phyloP scores from a whole-genome alignment of 2,329 filamentous ascomycete genomes.

The Aspergillus sergii region DNA sequence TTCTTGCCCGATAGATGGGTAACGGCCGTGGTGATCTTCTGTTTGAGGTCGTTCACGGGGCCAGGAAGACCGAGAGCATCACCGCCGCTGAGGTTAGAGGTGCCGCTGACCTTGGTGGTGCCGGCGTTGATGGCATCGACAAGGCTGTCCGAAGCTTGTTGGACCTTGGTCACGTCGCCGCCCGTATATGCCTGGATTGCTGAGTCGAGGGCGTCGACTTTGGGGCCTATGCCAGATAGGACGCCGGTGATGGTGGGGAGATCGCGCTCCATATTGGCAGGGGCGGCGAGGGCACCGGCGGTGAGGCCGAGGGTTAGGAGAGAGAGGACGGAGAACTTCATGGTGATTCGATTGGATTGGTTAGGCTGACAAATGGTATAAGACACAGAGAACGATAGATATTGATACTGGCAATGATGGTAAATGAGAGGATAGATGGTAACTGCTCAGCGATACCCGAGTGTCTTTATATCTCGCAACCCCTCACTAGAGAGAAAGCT shows the following conservation, averaged over 20 bases:
- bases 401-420: no score
- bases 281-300: slow-evolving; percentile 14
- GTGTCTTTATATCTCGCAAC: no score
- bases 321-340: slow-evolving; percentile 1
- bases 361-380: no score
- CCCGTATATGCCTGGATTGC: slow-evolving; percentile 14
- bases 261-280: slow-evolving; percentile 14
- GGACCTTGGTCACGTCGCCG: slow-evolving; percentile 11
- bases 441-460: no score
- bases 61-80: slow-evolving; percentile 19
- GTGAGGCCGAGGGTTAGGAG: slow-evolving; percentile 9
- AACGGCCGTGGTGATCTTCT: slow-evolving; percentile 10
- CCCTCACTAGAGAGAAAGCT: no score
- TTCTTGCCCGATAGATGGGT: slow-evolving; percentile 11
- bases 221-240: slow-evolving; percentile 15
- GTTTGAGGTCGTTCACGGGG: slow-evolving; percentile 15
- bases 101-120: slow-evolving; percentile 11
- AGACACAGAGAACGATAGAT: no score
- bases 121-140: slow-evolving; percentile 17
- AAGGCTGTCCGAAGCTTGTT: slow-evolving; percentile 13
- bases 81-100: slow-evolving; percentile 5
- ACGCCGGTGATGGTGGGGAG: slow-evolving; percentile 15
- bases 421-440: no score
- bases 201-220: slow-evolving; percentile 15
- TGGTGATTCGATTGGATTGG: no score